Percentiles rank a stretch among this genome's conserved stretches.
Evolutionary conservation across 306 rosid genomes (phyloP).

Genomic region (Fagus sylvatica): DNA sequence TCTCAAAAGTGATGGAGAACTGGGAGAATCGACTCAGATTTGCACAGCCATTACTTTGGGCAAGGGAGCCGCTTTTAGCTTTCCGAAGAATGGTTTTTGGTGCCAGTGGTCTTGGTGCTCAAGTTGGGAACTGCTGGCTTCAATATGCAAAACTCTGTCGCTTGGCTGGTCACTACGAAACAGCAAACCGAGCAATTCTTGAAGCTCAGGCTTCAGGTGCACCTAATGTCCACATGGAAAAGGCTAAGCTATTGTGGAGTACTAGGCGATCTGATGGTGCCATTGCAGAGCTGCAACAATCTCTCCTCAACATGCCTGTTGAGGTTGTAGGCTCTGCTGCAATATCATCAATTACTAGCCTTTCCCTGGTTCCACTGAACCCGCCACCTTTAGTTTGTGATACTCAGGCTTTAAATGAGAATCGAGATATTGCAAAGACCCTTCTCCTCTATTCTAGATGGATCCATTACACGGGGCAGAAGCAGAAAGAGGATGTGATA

Average conservation of each 20-base stretch:
- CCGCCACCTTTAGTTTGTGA: constrained; percentile 53
- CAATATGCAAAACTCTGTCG: constrained; percentile 96
- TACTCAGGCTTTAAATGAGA: constrained; percentile 74
- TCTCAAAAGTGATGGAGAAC: constrained; percentile 68
- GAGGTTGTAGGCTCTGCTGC: constrained; percentile 77
- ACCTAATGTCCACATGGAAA: constrained; percentile 87
- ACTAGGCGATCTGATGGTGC: constrained; percentile 94
- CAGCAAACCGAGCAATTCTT: constrained; percentile 88
- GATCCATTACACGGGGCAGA: constrained; percentile 98
- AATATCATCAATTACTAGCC: constrained; percentile 85
- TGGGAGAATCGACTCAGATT: constrained; percentile 91
- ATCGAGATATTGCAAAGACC: constrained; percentile 72
- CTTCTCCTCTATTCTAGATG: constrained; percentile 95
- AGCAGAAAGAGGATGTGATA: constrained; percentile 92
- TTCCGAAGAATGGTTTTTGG: constrained; percentile 83
- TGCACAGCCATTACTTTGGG: constrained; percentile 91
- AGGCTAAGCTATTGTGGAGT: constrained; percentile 92
- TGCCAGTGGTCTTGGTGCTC: constrained; percentile 74
- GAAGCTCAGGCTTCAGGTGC: constrained; percentile 93
- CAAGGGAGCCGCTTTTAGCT: constrained; percentile 93
- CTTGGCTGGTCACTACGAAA: constrained; percentile 95
- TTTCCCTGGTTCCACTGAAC: constrained; percentile 74
- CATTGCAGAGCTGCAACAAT: constrained; percentile 85
- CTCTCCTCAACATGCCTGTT: constrained; percentile 79
- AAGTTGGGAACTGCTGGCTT: constrained; percentile 96